A percentile compares a stretch with the other conserved stretches of the same genome.
These are phyloP conservation scores for Schwanniomyces etchellsii DNA, from an alignment of 1,139 yeast species.

Conservation along the genomic window DNA sequence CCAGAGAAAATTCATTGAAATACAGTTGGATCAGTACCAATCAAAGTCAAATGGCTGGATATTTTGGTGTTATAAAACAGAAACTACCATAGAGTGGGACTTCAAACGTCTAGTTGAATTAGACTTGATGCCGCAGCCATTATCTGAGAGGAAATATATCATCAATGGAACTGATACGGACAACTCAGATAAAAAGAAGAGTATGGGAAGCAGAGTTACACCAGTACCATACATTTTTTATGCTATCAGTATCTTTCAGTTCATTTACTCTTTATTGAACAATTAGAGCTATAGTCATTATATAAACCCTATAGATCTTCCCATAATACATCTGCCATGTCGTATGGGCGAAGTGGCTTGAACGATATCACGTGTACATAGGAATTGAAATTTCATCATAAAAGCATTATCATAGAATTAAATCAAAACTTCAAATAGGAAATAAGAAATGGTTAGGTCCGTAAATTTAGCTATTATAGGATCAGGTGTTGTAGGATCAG, in stretches of 20 bases:
- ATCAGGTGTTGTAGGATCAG: conserved; percentile 93
- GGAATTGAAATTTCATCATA: too few species aligned
- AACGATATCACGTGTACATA: too few species aligned
- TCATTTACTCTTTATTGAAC: too few species aligned
- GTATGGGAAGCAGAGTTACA: conserved; percentile 3
- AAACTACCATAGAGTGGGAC: conserved; percentile 59
- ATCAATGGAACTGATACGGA: conserved; percentile 31
- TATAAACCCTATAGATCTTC: too few species aligned
- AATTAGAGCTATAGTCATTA: too few species aligned
- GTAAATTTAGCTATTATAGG: conserved; percentile 83
- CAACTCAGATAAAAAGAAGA: not conserved
- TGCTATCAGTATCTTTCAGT: too few species aligned
- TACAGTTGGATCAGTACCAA: conserved; percentile 20
- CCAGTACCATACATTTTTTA: too few species aligned
- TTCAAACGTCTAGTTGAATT: conserved; percentile 43
- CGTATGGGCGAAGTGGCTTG: too few species aligned
- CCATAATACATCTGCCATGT: too few species aligned
- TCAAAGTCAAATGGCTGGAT: conserved; percentile 51
- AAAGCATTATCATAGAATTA: too few species aligned
- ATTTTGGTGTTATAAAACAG: conserved; percentile 69
- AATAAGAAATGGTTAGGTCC: conserved; percentile 44
- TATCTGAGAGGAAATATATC: conserved; percentile 38
- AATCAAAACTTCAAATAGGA: too few species aligned
- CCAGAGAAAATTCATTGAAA: conserved; percentile 44
- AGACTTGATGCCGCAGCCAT: conserved; percentile 58